Evolutionary conservation across 805 yeast genomes (phyloP), one percentile per base, ranked within the genome.

Genomic region (Candida orba): DNA sequence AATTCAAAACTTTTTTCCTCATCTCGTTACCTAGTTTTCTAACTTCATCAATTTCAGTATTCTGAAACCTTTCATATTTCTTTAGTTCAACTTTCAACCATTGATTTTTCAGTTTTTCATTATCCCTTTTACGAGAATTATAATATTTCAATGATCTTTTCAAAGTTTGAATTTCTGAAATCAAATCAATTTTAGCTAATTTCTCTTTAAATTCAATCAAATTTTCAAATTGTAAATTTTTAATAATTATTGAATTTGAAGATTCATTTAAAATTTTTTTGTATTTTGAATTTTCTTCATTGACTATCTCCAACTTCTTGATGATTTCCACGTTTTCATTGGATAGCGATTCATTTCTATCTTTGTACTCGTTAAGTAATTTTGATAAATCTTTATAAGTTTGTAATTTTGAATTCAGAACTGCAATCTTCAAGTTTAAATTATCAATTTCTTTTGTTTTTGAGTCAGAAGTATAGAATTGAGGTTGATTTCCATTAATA

Each of bases 121-220:
- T 33, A 6, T 25, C n/a, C n/a, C n/a, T 25, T 25, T 25, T 25
- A 25, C 8, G 10, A 24, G 6, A 37, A 13, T 39, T 36, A 14
- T 46, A 40, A 20, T 44, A 42, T 27, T 46, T 45, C 5, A 51
- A 41, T 7, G 57, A 58, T 20, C 64, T 63, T 41, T 72, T 63
- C 35, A 78, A 58, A 17, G 68, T 56, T 3, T 61, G 54, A 10
- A 77, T 66, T 52, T 77, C 79, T 30, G 72, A 71, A 0, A 73
- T 50, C 14, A 76, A 51, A 2, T 67, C 65, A 34, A 66, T 49
- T 33, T 63, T 65, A 4, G 59, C 64, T 4, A 60, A 55, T 34
- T 53, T 54, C 24, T 63, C 56, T 38, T 61, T 59, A 46, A 67
- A 72, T 6, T 64, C 57, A 13, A 63, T 45, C 9, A 69, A 45